phyloP scores from a whole-genome alignment of 495 filamentous ascomycete species.

The Pyrenula aspistea region DNA sequence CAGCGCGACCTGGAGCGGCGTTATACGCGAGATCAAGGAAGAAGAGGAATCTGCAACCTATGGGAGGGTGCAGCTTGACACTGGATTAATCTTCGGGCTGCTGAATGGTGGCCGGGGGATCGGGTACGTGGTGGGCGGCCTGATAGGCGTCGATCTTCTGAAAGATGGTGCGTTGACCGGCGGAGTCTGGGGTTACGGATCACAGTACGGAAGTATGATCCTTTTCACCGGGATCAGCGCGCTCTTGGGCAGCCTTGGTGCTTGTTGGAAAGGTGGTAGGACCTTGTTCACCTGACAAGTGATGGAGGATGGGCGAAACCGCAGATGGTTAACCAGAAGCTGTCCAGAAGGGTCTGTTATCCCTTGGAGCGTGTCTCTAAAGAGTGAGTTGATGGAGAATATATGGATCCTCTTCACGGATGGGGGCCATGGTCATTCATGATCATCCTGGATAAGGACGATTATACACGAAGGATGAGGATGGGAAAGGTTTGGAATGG shows the following conservation, averaged over 20 bases:
- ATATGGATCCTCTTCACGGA: no score
- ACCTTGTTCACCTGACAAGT: not conserved
- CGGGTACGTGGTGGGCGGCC: constrained; percentile 50
- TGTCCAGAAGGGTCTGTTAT: no score
- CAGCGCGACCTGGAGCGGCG: constrained; percentile 48
- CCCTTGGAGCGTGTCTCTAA: no score
- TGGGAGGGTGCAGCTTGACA: constrained; percentile 22
- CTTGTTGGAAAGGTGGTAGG: not conserved
- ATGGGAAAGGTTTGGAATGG: no score
- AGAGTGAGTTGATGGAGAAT: no score
- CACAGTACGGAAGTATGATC: constrained; percentile 29
- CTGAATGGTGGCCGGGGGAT: constrained; percentile 53
- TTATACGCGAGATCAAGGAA: constrained; percentile 42
- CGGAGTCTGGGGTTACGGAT: constrained; percentile 18
- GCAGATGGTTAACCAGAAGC: no score
- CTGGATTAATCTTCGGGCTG: constrained; percentile 50
- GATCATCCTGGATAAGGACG: no score
- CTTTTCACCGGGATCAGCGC: constrained; percentile 31
- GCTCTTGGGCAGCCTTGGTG: not conserved
- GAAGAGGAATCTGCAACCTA: constrained; percentile 17
- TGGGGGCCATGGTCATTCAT: no score
- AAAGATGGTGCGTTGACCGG: constrained; percentile 7
- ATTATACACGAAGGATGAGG: no score
- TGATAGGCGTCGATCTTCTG: constrained; percentile 45
- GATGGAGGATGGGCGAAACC: no score